Evolutionary conservation across 495 filamentous ascomycete species (phyloP).

Genomic region (Aspergillus egyptiacus): DNA sequence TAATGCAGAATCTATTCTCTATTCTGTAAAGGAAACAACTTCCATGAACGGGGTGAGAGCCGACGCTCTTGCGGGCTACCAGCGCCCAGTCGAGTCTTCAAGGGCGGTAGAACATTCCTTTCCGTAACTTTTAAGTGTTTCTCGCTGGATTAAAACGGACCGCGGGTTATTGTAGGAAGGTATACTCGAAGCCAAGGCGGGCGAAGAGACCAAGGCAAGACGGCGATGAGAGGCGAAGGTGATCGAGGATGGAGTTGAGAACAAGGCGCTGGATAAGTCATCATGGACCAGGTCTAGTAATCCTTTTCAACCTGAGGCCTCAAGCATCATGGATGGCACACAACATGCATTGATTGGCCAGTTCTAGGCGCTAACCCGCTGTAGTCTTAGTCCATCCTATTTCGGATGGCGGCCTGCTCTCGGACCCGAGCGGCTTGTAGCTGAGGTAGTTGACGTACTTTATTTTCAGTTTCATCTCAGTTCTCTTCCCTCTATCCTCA

Average conservation of each 20-base stretch:
- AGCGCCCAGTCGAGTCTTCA: slow-evolving; percentile 18
- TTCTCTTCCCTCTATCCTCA: slow-evolving; percentile 11
- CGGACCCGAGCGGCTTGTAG: slow-evolving; percentile 4
- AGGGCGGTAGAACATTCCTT: slow-evolving; percentile 2
- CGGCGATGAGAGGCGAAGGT: slow-evolving; percentile 1
- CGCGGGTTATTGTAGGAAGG: background rate
- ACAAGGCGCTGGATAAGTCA: slow-evolving; percentile 1
- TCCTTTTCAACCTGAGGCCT: slow-evolving; percentile 20
- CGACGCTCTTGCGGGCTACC: slow-evolving; percentile 18
- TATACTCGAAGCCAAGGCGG: background rate
- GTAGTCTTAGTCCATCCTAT: background rate
- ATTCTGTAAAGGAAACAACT: slow-evolving; percentile 3
- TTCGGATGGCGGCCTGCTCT: background rate
- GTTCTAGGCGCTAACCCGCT: background rate
- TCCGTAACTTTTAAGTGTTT: background rate
- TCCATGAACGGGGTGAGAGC: slow-evolving; percentile 6
- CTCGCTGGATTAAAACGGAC: background rate
- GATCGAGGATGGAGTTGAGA: slow-evolving; percentile 4
- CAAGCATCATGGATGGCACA: background rate
- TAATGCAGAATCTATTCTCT: slow-evolving; percentile 14
- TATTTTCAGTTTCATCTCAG: slow-evolving; percentile 5
- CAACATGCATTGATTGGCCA: too few species aligned
- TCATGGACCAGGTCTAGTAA: background rate
- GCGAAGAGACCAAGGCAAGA: background rate
- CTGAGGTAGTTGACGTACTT: slow-evolving; percentile 35